Evolutionary conservation across 106 monocot species (phyloP), one percentile per base, ranked within the genome.

Genomic region (Dactylorhiza incarnata): DNA sequence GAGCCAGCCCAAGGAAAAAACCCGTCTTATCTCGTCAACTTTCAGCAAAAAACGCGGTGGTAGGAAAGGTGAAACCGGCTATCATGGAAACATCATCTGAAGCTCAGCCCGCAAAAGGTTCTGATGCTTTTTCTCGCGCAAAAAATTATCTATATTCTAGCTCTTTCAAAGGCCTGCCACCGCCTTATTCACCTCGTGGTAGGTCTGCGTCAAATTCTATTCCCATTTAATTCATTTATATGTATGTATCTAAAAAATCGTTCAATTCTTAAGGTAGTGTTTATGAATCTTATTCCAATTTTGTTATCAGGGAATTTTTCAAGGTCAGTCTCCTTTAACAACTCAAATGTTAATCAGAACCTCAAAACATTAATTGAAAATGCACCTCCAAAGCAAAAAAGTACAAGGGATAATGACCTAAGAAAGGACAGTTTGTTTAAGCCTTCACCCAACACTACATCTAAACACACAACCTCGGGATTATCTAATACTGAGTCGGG

Each of bases 271-370:
- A 73, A 49, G 22, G 13, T 73, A 37, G 8, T 19, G 26, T 45
- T 16, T 66, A 61, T 22, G 5, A 37, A 17, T 26, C 26, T 49
- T 10, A 11, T 45, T 81, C 5, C 6, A 22, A 48, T 68, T 73
- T 66, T 44, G 69, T 20, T 47, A 53, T 17, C 81, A 94, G 94
- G 85, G 8, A 50, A 22, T 44, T 65, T 87, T 10, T 84, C 88
- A 17, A 94, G 83, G 74, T 85, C 89, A 14, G 46, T 49, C 51
- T 95, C 91, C 74, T 85, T 89, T 78, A 84, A 82, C 73, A 78
- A 72, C 54, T 77, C 76, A 24, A 78, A 71, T 52, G 48, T 82
- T n/a, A 71, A 71, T 52, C 52, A 83, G 55, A 91, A 89, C 74
- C 79, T 89, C 69, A 89, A 91, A 72, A 78, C 78, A 48, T 46